These are phyloP conservation scores for Serpula lacrymans DNA, from an alignment of 768 basidiomycete genomes.

Conservation along the genomic window DNA sequence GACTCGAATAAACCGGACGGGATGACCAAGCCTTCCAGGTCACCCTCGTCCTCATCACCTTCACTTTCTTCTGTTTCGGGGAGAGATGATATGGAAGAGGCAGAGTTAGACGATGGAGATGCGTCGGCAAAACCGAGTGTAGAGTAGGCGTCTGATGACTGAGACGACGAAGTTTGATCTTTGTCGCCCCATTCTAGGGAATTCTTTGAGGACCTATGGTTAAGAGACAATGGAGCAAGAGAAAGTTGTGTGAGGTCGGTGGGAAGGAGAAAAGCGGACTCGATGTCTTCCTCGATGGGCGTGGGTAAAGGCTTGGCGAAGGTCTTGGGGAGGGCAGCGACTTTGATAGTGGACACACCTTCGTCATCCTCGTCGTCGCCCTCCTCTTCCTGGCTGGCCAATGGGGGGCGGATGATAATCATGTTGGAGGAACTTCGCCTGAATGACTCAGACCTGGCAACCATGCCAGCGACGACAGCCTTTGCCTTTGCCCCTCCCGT, in stretches of 20 bases:
- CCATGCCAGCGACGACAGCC: conserved; percentile 35
- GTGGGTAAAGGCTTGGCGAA: conserved; percentile 28
- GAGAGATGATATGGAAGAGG: conserved; percentile 54
- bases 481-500: conserved; percentile 50
- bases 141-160: conserved; percentile 86
- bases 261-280: conserved; percentile 79
- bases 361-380: conserved; percentile 73
- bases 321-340: conserved; percentile 46
- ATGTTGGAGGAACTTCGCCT: conserved; percentile 18
- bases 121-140: conserved; percentile 71
- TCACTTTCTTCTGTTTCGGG: conserved; percentile 74
- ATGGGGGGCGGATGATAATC: conserved; percentile 64
- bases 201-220: conserved; percentile 75
- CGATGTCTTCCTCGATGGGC: conserved; percentile 69
- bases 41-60: conserved; percentile 61
- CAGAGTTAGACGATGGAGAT: conserved; percentile 69
- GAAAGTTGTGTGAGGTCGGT: conserved; percentile 79
- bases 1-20: conserved; percentile 76
- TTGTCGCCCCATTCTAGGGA: conserved; percentile 86
- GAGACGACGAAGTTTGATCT: conserved; percentile 77
- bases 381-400: conserved; percentile 41
- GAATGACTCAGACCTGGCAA: conserved; percentile 40
- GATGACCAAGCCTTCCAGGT: conserved; percentile 78
- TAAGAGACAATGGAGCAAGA: conserved; percentile 72
- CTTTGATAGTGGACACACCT: conserved; percentile 83